Base-by-base conservation (phyloP, 169 alveolate genomes). In the Cryptosporidium bovis region DNA sequence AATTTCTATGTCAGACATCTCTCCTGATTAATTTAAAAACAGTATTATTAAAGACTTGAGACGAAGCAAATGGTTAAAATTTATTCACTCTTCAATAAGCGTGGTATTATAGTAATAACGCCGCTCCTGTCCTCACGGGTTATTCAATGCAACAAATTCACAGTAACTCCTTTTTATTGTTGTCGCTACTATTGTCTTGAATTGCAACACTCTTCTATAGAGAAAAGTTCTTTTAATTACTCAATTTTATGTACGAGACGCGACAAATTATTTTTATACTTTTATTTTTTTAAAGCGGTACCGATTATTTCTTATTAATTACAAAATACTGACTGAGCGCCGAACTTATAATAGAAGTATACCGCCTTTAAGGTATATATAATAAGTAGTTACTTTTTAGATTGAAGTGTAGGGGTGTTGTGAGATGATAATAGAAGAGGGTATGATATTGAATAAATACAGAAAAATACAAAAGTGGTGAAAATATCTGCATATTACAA, bases 121-220 rank as follows among this genome's bases (percentile, higher is more conserved):
- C 87, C 87, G 87, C 87, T 77, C 87, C 87, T 77, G 56, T 77
- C 87, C 87, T 77, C 87, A 77, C 87, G 87, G 87, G 53, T 34
- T 60, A 55, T 3, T 55, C 31, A 27, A 2, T 7, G 64, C 12
- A 27, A 13, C 1, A 40, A 40, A 40, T 40, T 8, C 48, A 40
- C 27, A 40, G 48, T 40, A 40, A 8, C 10, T 8, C 10, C 48
- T 40, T 40, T 8, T 8, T 40, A 8, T 1, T 24, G 27, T 40
- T 1, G 48, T 40, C 1, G 27, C 0, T 24, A 24, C 27, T 24
- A 24, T 24, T 24, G 27, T 24, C 10, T 40, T 40, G 13, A 40
- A 40, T 40, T 40, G 10, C 4, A 40, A 40, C 48, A 6, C 48
- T 40, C 10, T 8, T 40, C 48, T 8, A 0, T 40, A 0, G 48